Conservation (phyloP, 2,329 filamentous ascomycete species). For the Ascochyta koolunga region DNA sequence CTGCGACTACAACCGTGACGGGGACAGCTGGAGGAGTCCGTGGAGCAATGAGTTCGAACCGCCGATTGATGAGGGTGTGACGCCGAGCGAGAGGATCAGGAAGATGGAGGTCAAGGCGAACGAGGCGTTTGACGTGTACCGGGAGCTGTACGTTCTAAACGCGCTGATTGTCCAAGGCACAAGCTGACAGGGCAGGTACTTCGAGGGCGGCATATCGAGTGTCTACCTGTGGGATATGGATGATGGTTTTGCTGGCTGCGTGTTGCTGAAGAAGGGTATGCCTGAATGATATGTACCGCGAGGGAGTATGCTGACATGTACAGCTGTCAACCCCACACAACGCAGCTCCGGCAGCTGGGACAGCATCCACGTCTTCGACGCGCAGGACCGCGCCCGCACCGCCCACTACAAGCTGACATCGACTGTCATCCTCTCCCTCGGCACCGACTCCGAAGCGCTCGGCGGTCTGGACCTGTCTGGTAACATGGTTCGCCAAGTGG, state of each 20-base stretch:
- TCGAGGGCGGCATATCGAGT: constrained; percentile 92
- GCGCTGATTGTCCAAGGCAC: neutral
- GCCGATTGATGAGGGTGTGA: constrained; percentile 79
- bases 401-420: constrained; percentile 98
- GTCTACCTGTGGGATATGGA: constrained; percentile 99
- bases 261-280: constrained; percentile 91
- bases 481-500: constrained; percentile 97
- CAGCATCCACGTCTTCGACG: constrained; percentile 98
- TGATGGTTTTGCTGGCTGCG: constrained; percentile 95
- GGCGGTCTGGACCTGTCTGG: constrained; percentile 91
- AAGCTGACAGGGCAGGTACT: constrained; percentile 64
- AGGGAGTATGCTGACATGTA: constrained; percentile 20
- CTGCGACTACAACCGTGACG: constrained; percentile 99
- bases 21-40: constrained; percentile 96
- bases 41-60: constrained; percentile 99
- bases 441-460: constrained; percentile 69
- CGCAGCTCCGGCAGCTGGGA: constrained; percentile 87
- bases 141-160: constrained; percentile 69
- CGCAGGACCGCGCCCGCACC: constrained; percentile 86
- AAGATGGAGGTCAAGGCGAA: constrained; percentile 95
- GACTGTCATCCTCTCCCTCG: constrained; percentile 90
- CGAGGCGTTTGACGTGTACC: constrained; percentile 94
- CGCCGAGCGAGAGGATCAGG: constrained; percentile 87
- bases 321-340: constrained; percentile 70
- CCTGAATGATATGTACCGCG: constrained; percentile 13